These are phyloP conservation scores for Waltergamsia citrina DNA, from an alignment of 2,329 filamentous ascomycete species.

Conservation along the genomic window DNA sequence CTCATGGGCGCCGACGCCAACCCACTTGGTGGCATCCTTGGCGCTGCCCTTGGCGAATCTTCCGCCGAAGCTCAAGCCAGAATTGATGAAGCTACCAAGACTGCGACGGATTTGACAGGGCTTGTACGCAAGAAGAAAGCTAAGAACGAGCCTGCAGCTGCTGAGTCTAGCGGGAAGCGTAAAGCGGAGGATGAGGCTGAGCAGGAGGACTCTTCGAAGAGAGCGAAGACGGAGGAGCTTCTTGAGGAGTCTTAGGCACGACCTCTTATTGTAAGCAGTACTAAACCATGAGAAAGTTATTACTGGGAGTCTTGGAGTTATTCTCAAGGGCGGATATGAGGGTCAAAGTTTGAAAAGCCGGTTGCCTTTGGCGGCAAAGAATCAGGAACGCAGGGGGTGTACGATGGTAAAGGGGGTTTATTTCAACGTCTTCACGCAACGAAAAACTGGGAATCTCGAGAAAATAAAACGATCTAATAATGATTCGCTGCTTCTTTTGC, in stretches of 20 bases:
- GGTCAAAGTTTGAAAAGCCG: no score
- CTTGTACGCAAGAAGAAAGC: conserved; percentile 64
- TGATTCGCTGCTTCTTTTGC: no score
- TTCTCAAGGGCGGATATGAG: no score
- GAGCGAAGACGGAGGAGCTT: conserved; percentile 21
- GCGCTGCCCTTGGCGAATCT: conserved; percentile 53
- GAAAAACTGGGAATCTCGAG: no score
- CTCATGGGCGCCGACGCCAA: conserved; percentile 29
- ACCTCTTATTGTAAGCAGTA: not conserved
- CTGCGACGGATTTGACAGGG: conserved; percentile 64
- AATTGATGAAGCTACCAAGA: conserved; percentile 63
- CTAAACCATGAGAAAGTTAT: not conserved
- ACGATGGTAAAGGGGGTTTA: no score
- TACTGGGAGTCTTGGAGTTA: not conserved
- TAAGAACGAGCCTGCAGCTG: conserved; percentile 18
- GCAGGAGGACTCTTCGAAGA: conserved; percentile 20
- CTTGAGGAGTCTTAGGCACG: no score
- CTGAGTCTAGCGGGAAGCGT: conserved; percentile 36
- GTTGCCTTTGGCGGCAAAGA: not conserved
- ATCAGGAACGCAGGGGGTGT: no score
- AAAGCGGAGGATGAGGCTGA: conserved; percentile 36
- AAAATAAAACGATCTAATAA: no score
- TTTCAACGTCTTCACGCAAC: no score
- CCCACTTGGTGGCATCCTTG: conserved; percentile 49
- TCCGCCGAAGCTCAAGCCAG: conserved; percentile 47